Evolutionary conservation across 768 basidiomycete genomes (phyloP), one percentile per base, ranked within the genome.

Genomic region (Russula ochroleuca): DNA sequence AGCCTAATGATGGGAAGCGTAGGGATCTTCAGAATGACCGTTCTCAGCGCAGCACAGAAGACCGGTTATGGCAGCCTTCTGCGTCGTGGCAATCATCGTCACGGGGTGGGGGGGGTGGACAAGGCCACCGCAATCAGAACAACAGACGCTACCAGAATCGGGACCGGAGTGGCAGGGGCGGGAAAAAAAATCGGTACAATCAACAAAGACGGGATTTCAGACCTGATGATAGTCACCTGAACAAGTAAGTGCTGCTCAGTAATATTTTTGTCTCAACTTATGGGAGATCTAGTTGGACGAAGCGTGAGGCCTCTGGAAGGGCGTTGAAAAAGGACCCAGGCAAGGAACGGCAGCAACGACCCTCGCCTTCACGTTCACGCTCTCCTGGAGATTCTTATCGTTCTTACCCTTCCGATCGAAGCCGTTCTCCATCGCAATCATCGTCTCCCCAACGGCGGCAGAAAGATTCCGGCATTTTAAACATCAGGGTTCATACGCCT

Each of bases 11-110:
- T 33, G 51, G 65, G 61, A 68, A 67, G 35, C 65, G 57, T 45
- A 58, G 43, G 48, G 64, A 66, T 25, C 8, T 59, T 53, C 68
- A 67, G 60, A 70, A 70, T 21, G 74, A 72, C 43, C 65, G 68
- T 14, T 57, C 70, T 50, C 68, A 71, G 35, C 68, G 71, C 56
- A 61, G 68, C 15, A 43, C 71, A 21, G 81, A 81, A 70, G 83
- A 86, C 57, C 82, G 88, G 55, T 75, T 83, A 62, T 90, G 88
- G 88, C 86, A 88, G 67, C 87, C 88, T 62, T 85, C 85, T 41
- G 81, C 85, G 28, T 79, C 81, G 6, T 90, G 88, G 88, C 81
- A 85, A 63, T 72, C 81, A 56, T 78, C 66, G 13, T 61, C 68
- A 19, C 59, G 71, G 41, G 68, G 52, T 14, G 58, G 79, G 41